These are phyloP conservation scores for Phytophthora pisi DNA, from an alignment of 352 stramenopile species.

Conservation along the genomic window DNA sequence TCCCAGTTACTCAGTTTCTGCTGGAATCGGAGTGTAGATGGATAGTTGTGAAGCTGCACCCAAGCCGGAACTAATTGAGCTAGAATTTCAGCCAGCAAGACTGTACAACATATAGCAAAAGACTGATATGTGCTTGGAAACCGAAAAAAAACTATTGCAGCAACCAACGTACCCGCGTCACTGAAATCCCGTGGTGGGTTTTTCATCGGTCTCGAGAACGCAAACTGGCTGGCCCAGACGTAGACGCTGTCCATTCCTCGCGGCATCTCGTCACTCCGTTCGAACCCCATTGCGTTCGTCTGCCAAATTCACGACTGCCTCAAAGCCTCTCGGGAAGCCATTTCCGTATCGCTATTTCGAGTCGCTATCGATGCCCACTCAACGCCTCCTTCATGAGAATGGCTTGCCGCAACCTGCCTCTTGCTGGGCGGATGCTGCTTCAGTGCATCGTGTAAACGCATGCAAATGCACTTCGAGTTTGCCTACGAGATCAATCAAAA, in stretches of 20 bases:
- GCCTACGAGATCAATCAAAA: neutral
- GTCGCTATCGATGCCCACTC: neutral
- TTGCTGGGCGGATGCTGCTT: no score
- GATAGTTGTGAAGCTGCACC: slow-evolving; percentile 59
- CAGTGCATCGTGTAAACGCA: no score
- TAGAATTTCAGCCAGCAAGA: slow-evolving; percentile 57
- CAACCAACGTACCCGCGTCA: slow-evolving; percentile 36
- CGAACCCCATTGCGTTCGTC: slow-evolving; percentile 21
- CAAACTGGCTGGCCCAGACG: slow-evolving; percentile 51
- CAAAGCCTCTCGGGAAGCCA: slow-evolving; percentile 1
- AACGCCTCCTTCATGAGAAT: no score
- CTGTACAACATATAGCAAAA: slow-evolving; percentile 5
- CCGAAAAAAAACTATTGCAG: no score
- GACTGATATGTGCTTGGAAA: neutral
- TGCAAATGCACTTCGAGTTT: neutral
- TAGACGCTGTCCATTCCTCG: slow-evolving; percentile 38
- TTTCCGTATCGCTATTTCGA: slow-evolving; percentile 16
- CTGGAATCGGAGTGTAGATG: slow-evolving; percentile 42
- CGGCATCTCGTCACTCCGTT: slow-evolving; percentile 23
- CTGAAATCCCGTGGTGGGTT: slow-evolving; percentile 56
- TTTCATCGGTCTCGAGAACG: slow-evolving; percentile 47
- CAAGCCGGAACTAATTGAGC: slow-evolving; percentile 52
- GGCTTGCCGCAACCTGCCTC: no score
- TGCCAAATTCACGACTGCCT: slow-evolving; percentile 6
- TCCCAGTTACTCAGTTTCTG: slow-evolving; percentile 68